A percentile compares a stretch with the other conserved stretches of the same genome.
Conservation (phyloP, 441 rosid species). For the Bruguiera hainesii region DNA sequence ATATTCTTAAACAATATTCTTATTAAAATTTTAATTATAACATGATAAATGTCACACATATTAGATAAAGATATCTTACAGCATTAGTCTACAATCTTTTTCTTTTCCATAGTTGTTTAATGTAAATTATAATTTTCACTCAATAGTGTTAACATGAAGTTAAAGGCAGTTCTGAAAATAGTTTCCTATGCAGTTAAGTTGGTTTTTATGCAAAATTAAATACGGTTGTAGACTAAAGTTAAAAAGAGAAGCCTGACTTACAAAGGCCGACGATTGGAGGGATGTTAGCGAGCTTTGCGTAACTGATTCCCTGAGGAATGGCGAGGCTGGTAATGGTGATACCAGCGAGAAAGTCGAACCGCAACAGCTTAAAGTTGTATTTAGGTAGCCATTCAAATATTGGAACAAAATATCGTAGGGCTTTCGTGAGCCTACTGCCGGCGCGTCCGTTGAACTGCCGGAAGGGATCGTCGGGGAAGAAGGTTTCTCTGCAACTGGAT, state of each 20-base stretch:
- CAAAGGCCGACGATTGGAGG: constrained; percentile 89
- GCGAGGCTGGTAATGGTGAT: constrained; percentile 91
- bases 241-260: constrained; percentile 24
- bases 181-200: too few species aligned
- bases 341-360: constrained; percentile 75
- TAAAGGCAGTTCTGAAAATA: too few species aligned
- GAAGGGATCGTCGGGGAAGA: constrained; percentile 86
- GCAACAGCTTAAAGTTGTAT: constrained; percentile 41
- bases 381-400: constrained; percentile 75
- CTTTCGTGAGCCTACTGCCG: constrained; percentile 24
- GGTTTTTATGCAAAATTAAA: too few species aligned
- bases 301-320: constrained; percentile 92
- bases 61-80: too few species aligned
- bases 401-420: constrained; percentile 63
- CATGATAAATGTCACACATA: too few species aligned
- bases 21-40: too few species aligned
- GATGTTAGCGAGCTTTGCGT: constrained; percentile 69
- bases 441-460: constrained; percentile 37
- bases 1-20: too few species aligned
- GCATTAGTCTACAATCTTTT: too few species aligned
- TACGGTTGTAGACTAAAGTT: not conserved
- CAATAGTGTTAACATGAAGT: too few species aligned
- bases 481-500: constrained; percentile 58
- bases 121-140: too few species aligned
- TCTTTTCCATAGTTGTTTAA: too few species aligned